These are phyloP conservation scores for Eurotiales sp. DNA, from an alignment of 2,329 filamentous ascomycete genomes.

Conservation along the genomic window DNA sequence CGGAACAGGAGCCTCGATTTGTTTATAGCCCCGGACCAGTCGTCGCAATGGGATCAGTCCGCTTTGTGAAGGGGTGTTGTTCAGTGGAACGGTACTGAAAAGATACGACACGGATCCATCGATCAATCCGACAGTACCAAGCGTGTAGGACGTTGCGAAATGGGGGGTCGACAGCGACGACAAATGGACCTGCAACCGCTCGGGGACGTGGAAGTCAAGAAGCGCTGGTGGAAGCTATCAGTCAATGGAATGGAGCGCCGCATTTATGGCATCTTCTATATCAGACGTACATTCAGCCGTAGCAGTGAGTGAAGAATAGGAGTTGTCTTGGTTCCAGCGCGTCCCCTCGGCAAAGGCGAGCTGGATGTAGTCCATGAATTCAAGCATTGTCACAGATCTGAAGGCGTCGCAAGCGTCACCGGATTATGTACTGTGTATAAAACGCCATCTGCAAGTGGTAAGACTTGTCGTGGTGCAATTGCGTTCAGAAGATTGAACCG, in stretches of 20 bases:
- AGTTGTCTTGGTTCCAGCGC: constrained; percentile 87
- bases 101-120: constrained; percentile 97
- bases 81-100: constrained; percentile 80
- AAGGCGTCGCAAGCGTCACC: not conserved
- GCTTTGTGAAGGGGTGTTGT: constrained; percentile 63
- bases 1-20: constrained; percentile 53
- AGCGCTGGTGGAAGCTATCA: constrained; percentile 55
- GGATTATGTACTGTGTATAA: not conserved
- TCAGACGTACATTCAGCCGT: constrained; percentile 66
- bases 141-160: constrained; percentile 89
- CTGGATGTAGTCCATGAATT: constrained; percentile 97
- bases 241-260: constrained; percentile 17
- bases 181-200: constrained; percentile 77
- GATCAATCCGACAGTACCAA: constrained; percentile 84
- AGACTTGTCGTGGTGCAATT: not conserved
- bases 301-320: constrained; percentile 79
- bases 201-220: constrained; percentile 82
- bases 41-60: constrained; percentile 70
- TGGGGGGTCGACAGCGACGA: constrained; percentile 89
- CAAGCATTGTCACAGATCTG: constrained; percentile 62
- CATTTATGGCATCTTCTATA: not conserved
- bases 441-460: not conserved
- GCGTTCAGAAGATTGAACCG: not conserved
- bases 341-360: constrained; percentile 83
- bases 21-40: constrained; percentile 77